phyloP scores from a whole-genome alignment of 306 rosid genomes.

The Cucurbita maxima region DNA sequence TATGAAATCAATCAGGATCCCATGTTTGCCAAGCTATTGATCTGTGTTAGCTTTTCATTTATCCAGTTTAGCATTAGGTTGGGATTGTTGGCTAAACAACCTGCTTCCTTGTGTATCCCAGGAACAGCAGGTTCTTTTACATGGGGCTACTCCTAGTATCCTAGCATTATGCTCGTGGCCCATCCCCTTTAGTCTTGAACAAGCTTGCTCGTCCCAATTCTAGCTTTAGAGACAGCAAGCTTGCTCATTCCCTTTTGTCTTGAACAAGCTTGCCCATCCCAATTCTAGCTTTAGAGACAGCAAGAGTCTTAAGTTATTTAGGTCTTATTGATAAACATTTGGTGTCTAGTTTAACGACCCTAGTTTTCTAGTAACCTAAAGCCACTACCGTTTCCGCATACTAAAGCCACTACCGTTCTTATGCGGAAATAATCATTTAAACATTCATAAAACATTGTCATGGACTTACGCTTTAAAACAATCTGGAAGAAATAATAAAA shows the following conservation, averaged over 20 bases:
- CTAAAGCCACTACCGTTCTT: too few species aligned
- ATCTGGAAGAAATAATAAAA: too few species aligned
- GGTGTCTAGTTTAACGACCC: too few species aligned
- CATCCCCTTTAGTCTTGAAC: neutral
- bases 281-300: neutral
- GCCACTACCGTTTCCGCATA: too few species aligned
- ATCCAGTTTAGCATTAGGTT: neutral
- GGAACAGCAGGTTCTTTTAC: neutral
- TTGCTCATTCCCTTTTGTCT: too few species aligned
- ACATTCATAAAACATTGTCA: too few species aligned
- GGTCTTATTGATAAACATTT: neutral
- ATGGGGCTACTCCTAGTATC: neutral
- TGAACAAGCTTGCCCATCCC: neutral
- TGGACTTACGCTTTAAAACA: too few species aligned
- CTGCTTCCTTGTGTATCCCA: neutral
- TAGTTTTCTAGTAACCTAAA: too few species aligned
- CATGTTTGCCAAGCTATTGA: neutral
- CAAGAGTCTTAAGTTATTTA: neutral
- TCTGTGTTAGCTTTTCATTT: neutral
- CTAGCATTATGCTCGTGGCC: neutral
- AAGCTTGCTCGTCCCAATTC: neutral
- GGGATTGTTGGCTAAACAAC: neutral
- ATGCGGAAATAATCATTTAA: too few species aligned
- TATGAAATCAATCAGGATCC: neutral
- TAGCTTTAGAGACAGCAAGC: neutral